Evolutionary conservation across 441 rosid genomes (phyloP).

Genomic region (Francoa sonchifolia): DNA sequence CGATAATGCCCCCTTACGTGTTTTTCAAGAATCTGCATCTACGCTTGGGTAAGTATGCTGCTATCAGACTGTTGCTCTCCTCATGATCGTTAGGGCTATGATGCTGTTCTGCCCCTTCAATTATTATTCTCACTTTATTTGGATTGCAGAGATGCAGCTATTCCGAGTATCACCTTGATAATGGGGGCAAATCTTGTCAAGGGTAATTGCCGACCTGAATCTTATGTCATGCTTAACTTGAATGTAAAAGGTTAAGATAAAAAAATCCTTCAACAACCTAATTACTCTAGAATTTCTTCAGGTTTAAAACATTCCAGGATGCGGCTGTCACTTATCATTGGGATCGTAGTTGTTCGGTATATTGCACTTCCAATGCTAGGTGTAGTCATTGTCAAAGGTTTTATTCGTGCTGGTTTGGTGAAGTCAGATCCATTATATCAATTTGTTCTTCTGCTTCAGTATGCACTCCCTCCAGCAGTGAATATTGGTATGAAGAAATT

Average conservation of each 20-base stretch:
- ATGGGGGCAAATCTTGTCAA: constrained; percentile 34
- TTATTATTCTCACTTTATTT: not conserved
- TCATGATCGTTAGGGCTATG: not conserved
- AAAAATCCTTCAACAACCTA: not conserved
- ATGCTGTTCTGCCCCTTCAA: not conserved
- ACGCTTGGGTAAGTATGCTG: constrained; percentile 41
- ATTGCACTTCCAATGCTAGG: constrained; percentile 50
- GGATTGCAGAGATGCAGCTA: constrained; percentile 25
- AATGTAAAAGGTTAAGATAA: not conserved
- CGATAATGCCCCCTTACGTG: constrained; percentile 55
- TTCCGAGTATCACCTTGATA: constrained; percentile 25
- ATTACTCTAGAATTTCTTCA: constrained; percentile 4
- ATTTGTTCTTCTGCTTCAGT: constrained; percentile 42
- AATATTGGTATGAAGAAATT: constrained; percentile 22
- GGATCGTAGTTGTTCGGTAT: constrained; percentile 41
- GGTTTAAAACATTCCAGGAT: constrained; percentile 32
- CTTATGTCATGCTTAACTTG: not conserved
- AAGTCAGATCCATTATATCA: constrained; percentile 32
- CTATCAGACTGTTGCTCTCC: not conserved
- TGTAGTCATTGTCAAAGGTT: constrained; percentile 37
- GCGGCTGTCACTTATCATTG: constrained; percentile 27
- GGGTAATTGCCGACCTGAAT: constrained; percentile 14
- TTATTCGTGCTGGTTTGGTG: constrained; percentile 24
- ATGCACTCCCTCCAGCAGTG: constrained; percentile 46
- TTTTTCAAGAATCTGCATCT: constrained; percentile 45